phyloP scores from a whole-genome alignment of 306 rosid species.

The Casuarina equisetifolia region DNA sequence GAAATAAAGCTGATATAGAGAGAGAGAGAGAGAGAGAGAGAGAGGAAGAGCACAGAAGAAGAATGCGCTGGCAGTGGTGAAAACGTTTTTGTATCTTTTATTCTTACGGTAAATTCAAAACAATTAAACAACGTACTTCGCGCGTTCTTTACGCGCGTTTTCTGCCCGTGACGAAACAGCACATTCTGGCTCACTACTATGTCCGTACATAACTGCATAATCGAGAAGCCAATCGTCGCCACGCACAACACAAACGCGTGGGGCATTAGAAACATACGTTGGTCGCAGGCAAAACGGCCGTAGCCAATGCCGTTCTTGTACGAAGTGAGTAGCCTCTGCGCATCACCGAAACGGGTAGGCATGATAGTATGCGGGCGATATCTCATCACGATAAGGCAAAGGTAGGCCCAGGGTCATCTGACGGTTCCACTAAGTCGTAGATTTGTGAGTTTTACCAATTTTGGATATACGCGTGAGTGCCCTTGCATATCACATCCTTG shows the following conservation, averaged over 20 bases:
- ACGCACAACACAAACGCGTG: background rate
- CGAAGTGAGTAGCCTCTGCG: background rate
- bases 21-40: background rate
- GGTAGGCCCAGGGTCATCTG: background rate
- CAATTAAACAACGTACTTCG: slow-evolving; percentile 17
- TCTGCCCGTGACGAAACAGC: background rate
- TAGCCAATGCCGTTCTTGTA: background rate
- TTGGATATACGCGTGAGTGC: background rate
- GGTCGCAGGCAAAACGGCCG: background rate
- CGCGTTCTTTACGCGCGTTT: slow-evolving; percentile 26
- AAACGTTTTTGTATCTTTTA: slow-evolving; percentile 22
- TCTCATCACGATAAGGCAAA: background rate
- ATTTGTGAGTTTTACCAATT: background rate
- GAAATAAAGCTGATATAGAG: slow-evolving; percentile 8
- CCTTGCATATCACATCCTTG: too few relatives aligned
- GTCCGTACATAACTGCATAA: background rate
- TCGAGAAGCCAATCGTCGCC: too few relatives aligned
- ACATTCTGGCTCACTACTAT: background rate
- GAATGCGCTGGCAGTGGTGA: slow-evolving; percentile 32
- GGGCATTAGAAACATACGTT: background rate
- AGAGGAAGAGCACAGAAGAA: slow-evolving; percentile 21
- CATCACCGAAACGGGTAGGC: background rate
- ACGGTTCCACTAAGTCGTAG: background rate
- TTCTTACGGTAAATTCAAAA: background rate
- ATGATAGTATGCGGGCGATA: background rate